These are phyloP conservation scores for Microdochium nivale DNA, from an alignment of 2,329 filamentous ascomycete species.

Conservation along the genomic window DNA sequence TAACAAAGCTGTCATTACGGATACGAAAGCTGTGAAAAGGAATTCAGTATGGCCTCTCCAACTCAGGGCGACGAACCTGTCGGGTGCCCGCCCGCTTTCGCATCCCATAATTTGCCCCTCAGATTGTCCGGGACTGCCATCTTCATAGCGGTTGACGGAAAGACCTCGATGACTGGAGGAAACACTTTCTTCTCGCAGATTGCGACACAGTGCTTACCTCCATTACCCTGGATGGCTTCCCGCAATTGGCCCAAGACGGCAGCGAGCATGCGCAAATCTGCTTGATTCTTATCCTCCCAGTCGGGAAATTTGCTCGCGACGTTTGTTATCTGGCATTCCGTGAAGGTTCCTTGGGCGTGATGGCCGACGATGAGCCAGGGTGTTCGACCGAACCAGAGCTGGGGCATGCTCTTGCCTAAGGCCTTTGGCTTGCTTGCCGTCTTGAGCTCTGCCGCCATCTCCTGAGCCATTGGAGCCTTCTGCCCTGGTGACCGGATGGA, in stretches of 20 bases:
- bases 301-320: not conserved
- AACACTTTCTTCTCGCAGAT: not conserved
- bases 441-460: slow-evolving; percentile 11
- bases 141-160: not conserved
- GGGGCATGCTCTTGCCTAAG: slow-evolving; percentile 4
- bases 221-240: not conserved
- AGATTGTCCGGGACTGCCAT: not conserved
- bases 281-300: not conserved
- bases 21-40: no score
- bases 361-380: slow-evolving; percentile 8
- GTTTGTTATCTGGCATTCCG: not conserved
- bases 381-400: slow-evolving; percentile 14
- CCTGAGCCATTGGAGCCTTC: slow-evolving; percentile 5
- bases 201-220: not conserved
- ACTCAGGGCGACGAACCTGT: not conserved
- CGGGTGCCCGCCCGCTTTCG: not conserved
- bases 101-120: not conserved
- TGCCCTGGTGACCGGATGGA: not conserved
- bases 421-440: not conserved
- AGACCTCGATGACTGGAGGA: not conserved
- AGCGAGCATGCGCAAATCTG: not conserved
- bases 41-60: not conserved
- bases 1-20: no score
- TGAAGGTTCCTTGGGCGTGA: not conserved
- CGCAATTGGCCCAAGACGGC: not conserved